phyloP scores from a whole-genome alignment of 2,329 filamentous ascomycete species.

The Fusarium sp. region DNA sequence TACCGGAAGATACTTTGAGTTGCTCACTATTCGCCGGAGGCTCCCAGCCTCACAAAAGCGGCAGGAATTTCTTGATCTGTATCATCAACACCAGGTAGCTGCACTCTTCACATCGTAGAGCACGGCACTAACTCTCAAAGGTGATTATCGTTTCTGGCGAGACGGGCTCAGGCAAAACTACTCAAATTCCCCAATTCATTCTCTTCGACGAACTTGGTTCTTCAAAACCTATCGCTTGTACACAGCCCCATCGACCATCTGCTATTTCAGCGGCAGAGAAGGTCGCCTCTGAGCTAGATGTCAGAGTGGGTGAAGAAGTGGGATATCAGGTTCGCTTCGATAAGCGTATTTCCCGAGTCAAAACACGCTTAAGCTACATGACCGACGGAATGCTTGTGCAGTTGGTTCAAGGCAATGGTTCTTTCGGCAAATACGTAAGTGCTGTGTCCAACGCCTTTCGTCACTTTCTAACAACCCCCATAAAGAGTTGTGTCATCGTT shows the following conservation, averaged over 20 bases:
- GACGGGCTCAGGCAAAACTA: slow-evolving; percentile 31
- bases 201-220: background rate
- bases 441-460: background rate
- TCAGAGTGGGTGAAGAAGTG: slow-evolving; percentile 83
- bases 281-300: slow-evolving; percentile 87
- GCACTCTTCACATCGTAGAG: background rate
- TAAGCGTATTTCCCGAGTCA: slow-evolving; percentile 46
- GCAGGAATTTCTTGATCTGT: background rate
- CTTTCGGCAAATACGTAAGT: background rate
- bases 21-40: background rate
- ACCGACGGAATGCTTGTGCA: slow-evolving; percentile 16
- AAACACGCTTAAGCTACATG: slow-evolving; percentile 21
- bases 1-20: background rate
- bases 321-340: slow-evolving; percentile 89
- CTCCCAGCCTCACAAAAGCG: background rate
- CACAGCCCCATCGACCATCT: slow-evolving; percentile 83
- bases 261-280: slow-evolving; percentile 92
- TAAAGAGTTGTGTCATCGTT: background rate
- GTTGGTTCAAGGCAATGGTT: background rate
- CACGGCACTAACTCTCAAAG: background rate
- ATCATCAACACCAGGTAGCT: background rate
- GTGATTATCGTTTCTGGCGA: slow-evolving; percentile 20
- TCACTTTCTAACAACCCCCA: background rate
- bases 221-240: background rate
- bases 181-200: slow-evolving; percentile 22